Evolutionary conservation across 768 basidiomycete genomes (phyloP), one percentile per base, ranked within the genome.

Genomic region (Hysterangium stoloniferum): DNA sequence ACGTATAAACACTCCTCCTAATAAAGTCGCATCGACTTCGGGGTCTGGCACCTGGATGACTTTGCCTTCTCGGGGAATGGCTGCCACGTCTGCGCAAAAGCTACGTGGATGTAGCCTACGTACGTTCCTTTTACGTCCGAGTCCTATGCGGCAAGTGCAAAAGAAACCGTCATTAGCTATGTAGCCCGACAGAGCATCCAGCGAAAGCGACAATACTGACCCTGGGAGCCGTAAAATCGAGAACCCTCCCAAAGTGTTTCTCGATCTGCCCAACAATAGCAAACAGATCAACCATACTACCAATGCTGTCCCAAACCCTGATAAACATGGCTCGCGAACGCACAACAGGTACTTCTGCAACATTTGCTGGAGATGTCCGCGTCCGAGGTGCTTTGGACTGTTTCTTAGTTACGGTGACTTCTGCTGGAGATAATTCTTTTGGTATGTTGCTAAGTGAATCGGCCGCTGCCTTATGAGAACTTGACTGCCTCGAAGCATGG

Each of bases 241-340:
- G 38, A 29, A 51, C 22, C 17, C 24, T 51, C 12, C 49, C 49
- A 43, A 54, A 64, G 36, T 35, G 56, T 52, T 45, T 69, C 64
- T 85, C 82, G 25, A 84, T 56, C 6, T 71, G 74, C 40, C 76
- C 73, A 48, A 83, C 59, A 40, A 80, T 67, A 40, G 74, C 67
- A 6, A 74, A 68, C 4, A 72, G 75, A 20, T 84, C 76, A 4
- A 68, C 62, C 56, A 79, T 73, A 29, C 73, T 74, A 3, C 57
- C 61, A 13, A 77, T 61, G 7, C 67, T 64, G 35, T 62, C 62
- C 59, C 68, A 71, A 41, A 71, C 62, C 37, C 72, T 68, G 32
- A 79, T 62, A 28, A 62, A 60, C 9, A 75, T n/a, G n/a, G n/a
- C n/a, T n/a, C n/a, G n/a, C n/a, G n/a, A n/a, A n/a, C n/a, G n/a